A percentile compares a stretch with the other conserved stretches of the same genome.
Conservation (phyloP, 805 yeast genomes). For the Myxozyma lipomycoides region DNA sequence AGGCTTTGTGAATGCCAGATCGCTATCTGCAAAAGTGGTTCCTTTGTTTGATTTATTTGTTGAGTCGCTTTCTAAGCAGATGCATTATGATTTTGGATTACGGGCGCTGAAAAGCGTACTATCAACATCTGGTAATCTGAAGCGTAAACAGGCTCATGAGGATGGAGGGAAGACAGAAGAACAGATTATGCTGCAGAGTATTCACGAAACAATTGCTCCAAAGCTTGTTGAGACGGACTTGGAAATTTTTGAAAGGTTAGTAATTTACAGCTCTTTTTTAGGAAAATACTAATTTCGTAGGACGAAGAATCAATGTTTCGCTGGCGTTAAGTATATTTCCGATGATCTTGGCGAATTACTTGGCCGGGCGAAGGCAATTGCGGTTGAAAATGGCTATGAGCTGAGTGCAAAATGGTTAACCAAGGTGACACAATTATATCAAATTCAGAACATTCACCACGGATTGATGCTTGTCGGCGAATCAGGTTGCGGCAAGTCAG, state of each 20-base stretch:
- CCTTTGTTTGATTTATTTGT: constrained; percentile 51
- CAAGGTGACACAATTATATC: constrained; percentile 59
- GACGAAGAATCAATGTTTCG: constrained; percentile 16
- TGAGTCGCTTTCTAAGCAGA: constrained; percentile 47
- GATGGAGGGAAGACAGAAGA: background rate
- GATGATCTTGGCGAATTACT: constrained; percentile 35
- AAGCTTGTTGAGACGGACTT: constrained; percentile 57
- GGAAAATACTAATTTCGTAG: background rate
- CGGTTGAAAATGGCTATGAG: constrained; percentile 37
- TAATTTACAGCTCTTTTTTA: no score
- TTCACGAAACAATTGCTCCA: constrained; percentile 64
- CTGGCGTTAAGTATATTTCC: constrained; percentile 24
- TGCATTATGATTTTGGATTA: constrained; percentile 87
- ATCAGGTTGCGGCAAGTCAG: constrained; percentile 71
- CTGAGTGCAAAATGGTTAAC: constrained; percentile 45
- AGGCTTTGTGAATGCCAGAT: constrained; percentile 54
- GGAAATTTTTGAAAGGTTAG: constrained; percentile 36
- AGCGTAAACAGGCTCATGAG: constrained; percentile 31
- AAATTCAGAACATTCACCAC: constrained; percentile 59
- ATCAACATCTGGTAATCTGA: constrained; percentile 52
- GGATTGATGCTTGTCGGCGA: constrained; percentile 80
- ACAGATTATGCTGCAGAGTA: constrained; percentile 46
- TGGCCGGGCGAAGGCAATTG: constrained; percentile 27
- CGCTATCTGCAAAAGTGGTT: constrained; percentile 49
- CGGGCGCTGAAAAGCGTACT: constrained; percentile 72